Conservation (phyloP, 805 yeast genomes). For the Saccharomycopsis capsularis region DNA sequence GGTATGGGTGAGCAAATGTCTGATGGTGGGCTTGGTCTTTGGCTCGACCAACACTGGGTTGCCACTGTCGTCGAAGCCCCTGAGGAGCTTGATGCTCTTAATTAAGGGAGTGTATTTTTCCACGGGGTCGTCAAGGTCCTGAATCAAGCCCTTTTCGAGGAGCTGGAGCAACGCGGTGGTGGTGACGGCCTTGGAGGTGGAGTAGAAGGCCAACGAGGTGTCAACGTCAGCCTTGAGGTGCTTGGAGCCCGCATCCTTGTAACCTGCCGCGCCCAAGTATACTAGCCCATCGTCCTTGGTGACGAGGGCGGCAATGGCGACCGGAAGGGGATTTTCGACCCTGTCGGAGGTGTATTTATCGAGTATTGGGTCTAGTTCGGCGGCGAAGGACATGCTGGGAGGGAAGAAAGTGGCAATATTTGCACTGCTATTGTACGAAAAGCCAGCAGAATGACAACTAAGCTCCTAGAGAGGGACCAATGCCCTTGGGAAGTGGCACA, state of each 20-base stretch:
- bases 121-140: slow-evolving; percentile 28
- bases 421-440: no score
- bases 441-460: no score
- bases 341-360: slow-evolving; percentile 17
- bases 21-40: slow-evolving; percentile 27
- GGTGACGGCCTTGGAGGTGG: slow-evolving; percentile 31
- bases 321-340: slow-evolving; percentile 19
- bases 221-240: slow-evolving; percentile 22
- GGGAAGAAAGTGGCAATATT: no score
- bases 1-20: slow-evolving; percentile 32
- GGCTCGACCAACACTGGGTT: slow-evolving; percentile 24
- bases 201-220: slow-evolving; percentile 27
- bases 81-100: slow-evolving; percentile 22
- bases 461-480: no score
- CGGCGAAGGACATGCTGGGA: no score
- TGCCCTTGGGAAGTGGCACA: no score
- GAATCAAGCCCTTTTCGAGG: slow-evolving; percentile 28
- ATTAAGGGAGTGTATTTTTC: slow-evolving; percentile 29
- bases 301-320: slow-evolving; percentile 22
- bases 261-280: slow-evolving; percentile 22
- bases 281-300: slow-evolving; percentile 21
- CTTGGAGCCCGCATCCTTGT: slow-evolving; percentile 4
- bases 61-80: slow-evolving; percentile 24
- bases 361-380: slow-evolving; percentile 12
- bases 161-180: slow-evolving; percentile 29